Conservation (phyloP, 148 eudicot genomes). For the Cornus florida region DNA sequence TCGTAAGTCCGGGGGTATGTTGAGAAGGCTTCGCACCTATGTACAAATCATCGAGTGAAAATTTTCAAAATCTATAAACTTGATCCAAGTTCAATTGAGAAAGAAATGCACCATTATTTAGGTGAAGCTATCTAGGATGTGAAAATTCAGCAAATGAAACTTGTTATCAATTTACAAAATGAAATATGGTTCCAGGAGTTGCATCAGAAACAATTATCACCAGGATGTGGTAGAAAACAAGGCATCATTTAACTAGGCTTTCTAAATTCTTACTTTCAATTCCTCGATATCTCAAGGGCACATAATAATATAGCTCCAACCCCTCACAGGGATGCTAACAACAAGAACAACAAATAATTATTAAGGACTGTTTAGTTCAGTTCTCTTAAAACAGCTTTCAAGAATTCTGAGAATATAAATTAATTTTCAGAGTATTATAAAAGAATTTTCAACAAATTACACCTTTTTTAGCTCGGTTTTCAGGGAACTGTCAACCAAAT, state of each 20-base stretch:
- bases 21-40: conserved; percentile 97
- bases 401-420: no score
- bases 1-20: conserved; percentile 98
- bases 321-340: background rate
- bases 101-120: background rate
- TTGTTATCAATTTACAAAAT: background rate
- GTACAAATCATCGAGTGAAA: background rate
- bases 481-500: no score
- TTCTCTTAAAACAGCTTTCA: no score
- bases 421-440: no score
- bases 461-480: no score
- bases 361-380: background rate
- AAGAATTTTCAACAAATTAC: no score
- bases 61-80: conserved; percentile 3
- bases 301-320: background rate
- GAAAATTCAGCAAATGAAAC: background rate
- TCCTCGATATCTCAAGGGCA: background rate
- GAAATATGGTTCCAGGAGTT: no score
- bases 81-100: background rate
- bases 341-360: background rate
- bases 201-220: background rate
- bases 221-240: background rate
- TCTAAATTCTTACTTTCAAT: background rate
- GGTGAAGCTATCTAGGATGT: background rate
- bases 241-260: background rate